Evolutionary conservation across 768 basidiomycete species (phyloP), one percentile per base, ranked within the genome.

Genomic region (Mycena amicta): DNA sequence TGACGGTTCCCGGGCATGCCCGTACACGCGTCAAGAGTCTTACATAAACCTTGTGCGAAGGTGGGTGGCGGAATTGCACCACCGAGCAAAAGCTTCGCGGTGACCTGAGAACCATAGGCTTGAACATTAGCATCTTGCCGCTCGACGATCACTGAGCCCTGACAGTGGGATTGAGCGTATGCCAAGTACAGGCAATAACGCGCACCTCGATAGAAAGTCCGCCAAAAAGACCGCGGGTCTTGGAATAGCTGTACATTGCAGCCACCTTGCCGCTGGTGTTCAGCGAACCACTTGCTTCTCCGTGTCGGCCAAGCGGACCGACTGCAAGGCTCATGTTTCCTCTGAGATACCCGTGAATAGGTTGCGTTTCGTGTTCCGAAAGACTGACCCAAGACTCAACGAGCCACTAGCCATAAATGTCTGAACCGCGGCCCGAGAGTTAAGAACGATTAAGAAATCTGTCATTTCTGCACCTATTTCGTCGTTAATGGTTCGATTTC

Each of bases 401-500:
- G 89, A 92, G 6, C 97, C 96, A 16, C 94, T 89, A 13, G 94
- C 82, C 96, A 98, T 98, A 75, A 99, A 98, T 1, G 90, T 87
- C 73, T 77, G 82, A 28, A 63, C 62, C 2, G 62, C 91, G 50
- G 90, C 81, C 64, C 77, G 79, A 23, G 90, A 89, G 66, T 98
- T 98, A 26, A 98, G 80, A 28, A 98, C 89, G 56, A 97, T 81
- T 58, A 95, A 74, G 67, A 96, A 95, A 67, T 96, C 94, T 0
- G 94, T 96, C 77, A 96, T 84, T 71, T 93, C 90, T 47, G 89
- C 90, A 22, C 91, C 91, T 20, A 83, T 80, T 18, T 37, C 11
- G 18, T 18, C 18, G 33, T 18, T 18, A 37, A 37, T 18, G 11
- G 11, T 18, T 37, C 33, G 11, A 37, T 37, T 37, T 8, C 33